Evolutionary conservation across 257 asterid genomes (phyloP), one percentile per base, ranked within the genome.

Genomic region (Solanum habrochaites): DNA sequence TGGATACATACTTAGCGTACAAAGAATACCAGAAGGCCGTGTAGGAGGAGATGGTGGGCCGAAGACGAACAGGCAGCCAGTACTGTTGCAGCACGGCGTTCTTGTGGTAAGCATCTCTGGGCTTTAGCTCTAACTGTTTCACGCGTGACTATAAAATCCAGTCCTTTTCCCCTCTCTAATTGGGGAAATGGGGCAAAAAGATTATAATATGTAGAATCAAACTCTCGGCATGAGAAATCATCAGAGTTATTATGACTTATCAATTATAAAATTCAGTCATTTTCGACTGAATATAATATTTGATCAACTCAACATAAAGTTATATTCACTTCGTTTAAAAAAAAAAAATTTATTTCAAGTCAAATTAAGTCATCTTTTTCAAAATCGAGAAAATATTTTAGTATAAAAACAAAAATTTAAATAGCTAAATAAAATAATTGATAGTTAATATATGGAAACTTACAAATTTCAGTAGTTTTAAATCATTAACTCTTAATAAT

Each of bases 71-170:
- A 81, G 82, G 82, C 92, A 58, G 85, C 92, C 94, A 1, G 94
- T 90, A n/a, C 58, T 92, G 75, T 82, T 92, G 83, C 93, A 90
- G 81, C 94, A 92, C 69, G 94, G 94, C 21, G 89, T 92, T 92
- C 82, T 95, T 16, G 98, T 96, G 93, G 98, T 95, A 88, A 93
- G 91, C 25, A 11, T 40, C 66, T 45, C 18, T 40, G 11, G 25
- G 11, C 32, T 23, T 11, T 12, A 5, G 2, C 58, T 23, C 21
- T 75, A 42, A 18, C 58, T 42, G 67, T 56, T 56, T 56, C 64
- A 20, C 25, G 64, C 64, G 64, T 56, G 64, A 20, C 11, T 56
- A 56, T 56, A 18, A 56, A 56, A 18, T 56, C 1, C 62, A 18
- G 62, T 52, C 62, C 62, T 52, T 16, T 6, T 3, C 3, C 10